Evolutionary conservation across 345 rosid species (phyloP), one percentile per base, ranked within the genome.

Genomic region (Brassica nigra): DNA sequence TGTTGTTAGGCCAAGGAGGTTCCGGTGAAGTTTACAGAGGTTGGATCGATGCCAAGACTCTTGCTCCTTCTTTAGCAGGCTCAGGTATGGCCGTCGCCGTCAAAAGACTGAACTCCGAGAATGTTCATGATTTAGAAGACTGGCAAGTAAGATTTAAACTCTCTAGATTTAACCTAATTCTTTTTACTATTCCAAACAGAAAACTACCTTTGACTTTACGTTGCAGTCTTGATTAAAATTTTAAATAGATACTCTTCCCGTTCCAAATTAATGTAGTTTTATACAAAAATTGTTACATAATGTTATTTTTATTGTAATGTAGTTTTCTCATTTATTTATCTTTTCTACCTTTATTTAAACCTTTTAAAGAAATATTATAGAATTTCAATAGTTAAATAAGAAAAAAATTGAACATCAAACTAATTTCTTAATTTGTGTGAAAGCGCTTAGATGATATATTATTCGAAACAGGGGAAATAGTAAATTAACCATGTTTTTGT

Each of bases 21-120:
- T 92, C 91, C 14, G 97, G 97, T 2, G 86, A 75, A 66, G 98
- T 94, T 62, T 94, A 78, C 82, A 91, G 86, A 85, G 97, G 98
- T 1, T 94, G 93, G 95, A 52, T 94, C 4, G 90, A 94, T 74
- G 90, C 79, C 23, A 88, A 69, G 83, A 88, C 88, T 68, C 77
- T 85, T 1, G 78, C 85, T 15, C 97, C 98, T 15, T 85, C 93
- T 8, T 87, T 83, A 64, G 9, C 69, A 47, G 93, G 90, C 30
- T 63, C 64, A 29, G 97, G 97, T 30, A 86, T 88, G 83, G 63
- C 74, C 23, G 92, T 92, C 68, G 97, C 97, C 62, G 81, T 94
- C 75, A 94, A 89, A 86, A 90, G 90, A 86, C 67, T 90, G 75
- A 94, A 87, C 75, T 62, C 87, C 0, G 91, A 86, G 62, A 85